A percentile compares a stretch with the other conserved stretches of the same genome.
Conservation (phyloP, 306 rosid genomes). For the Acacia melanoxylon region DNA sequence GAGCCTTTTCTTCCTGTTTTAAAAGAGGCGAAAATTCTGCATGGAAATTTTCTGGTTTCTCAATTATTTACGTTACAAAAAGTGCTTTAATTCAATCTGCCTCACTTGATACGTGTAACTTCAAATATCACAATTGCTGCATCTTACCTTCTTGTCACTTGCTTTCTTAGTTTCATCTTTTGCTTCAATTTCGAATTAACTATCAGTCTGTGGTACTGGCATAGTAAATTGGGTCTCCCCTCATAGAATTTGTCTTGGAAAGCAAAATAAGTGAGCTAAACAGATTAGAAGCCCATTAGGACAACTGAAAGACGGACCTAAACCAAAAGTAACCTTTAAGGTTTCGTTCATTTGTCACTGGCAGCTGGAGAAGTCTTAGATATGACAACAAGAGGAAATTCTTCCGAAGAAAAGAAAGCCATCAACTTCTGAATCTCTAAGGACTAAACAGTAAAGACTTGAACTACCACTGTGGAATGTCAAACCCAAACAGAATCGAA, state of each 20-base stretch:
- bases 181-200: constrained; percentile 4
- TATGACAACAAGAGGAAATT: neutral
- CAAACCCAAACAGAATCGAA: constrained; percentile 15
- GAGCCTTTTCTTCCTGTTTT: neutral
- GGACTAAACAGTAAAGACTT: neutral
- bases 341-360: neutral
- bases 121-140: neutral
- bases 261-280: neutral
- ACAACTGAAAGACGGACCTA: neutral
- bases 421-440: neutral
- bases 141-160: neutral
- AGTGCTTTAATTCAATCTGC: neutral
- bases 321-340: neutral
- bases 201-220: neutral
- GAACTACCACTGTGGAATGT: neutral
- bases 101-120: constrained; percentile 1
- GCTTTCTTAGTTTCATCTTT: neutral
- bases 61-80: neutral
- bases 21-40: neutral
- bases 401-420: neutral
- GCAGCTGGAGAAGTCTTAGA: neutral
- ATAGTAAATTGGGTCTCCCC: neutral
- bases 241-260: neutral
- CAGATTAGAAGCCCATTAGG: neutral
- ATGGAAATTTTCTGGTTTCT: neutral